Base-by-base conservation (phyloP, 192 early-diverging fungal genomes). In the Chytriomyces hyalinus region DNA sequence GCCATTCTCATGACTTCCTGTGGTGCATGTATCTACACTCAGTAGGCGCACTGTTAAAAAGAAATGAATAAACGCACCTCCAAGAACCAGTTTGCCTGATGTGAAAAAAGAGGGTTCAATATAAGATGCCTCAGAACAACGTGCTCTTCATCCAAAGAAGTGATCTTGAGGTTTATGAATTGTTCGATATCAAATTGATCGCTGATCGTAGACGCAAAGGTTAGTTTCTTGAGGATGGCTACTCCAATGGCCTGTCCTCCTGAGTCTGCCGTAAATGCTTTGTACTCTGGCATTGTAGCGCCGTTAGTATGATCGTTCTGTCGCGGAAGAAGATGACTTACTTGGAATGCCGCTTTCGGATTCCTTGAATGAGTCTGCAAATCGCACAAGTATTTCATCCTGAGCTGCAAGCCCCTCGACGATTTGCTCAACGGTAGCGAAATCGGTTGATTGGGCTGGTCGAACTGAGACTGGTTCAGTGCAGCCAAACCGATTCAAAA, bases 181-280 rank as follows among this genome's bases (percentile, higher is more conserved):
- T 82, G 69, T 60, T 84, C 82, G 17, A 87, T 82, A 57, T 84
- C 83, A 71, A 86, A 89, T 69, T 89, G 87, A 62, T 89, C 86
- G 9, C 79, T 72, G 46, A 75, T 78, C 22, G 61, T 82, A 7
- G 74, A 76, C 6, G 67, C 57, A 11, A 78, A 80, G 46, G 65
- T 64, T 48, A 57, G 64, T 60, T 74, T 70, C 53, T 85, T 66
- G 4, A 88, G 66, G 5, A 86, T 59, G 4, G 67, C 70, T 11
- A 78, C 17, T 43, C 84, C 84, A 43, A 85, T 62, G 11, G 84
- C 22, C 57, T 84, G 82, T 13, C 51, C 70, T 22, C 68, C 59
- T 49, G 61, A 44, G 72, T 75, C 77, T 11, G 84, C 81, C 20
- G 85, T 44, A 68, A 69, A 83, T 8, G 83, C 66, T 45, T 69